These are phyloP conservation scores for Lithospermum erythrorhizon DNA, from an alignment of 257 asterid genomes.

Conservation along the genomic window DNA sequence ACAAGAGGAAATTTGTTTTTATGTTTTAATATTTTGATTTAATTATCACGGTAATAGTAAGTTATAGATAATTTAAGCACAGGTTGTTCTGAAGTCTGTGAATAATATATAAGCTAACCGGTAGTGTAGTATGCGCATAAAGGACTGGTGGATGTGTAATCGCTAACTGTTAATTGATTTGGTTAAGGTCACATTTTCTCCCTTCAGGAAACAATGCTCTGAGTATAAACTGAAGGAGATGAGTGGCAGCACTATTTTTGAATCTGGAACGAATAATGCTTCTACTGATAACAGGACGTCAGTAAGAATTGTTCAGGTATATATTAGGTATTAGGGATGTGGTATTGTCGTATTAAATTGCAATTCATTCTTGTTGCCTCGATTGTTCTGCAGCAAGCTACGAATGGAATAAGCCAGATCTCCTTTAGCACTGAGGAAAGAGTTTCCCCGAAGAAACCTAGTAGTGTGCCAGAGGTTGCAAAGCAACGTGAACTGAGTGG, in stretches of 20 bases:
- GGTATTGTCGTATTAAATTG: not conserved
- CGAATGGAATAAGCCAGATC: constrained; percentile 86
- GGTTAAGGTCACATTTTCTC: no score
- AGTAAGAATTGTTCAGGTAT: constrained; percentile 1
- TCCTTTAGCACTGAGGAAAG: constrained; percentile 76
- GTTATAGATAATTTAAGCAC: no score
- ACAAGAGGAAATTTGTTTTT: constrained; percentile 40
- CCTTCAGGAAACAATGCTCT: constrained; percentile 1
- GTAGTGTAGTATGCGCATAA: no score
- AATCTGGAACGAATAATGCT: not conserved
- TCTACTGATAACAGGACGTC: not conserved
- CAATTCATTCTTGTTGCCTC: not conserved
- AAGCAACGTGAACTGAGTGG: constrained; percentile 91
- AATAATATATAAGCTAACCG: no score
- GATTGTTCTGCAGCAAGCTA: constrained; percentile 49
- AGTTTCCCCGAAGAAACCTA: constrained; percentile 75
- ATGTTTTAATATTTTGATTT: no score
- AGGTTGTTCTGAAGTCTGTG: no score
- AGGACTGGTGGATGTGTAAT: not conserved
- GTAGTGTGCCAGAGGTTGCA: constrained; percentile 67
- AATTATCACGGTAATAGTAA: no score
- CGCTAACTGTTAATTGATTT: not conserved
- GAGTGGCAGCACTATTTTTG: not conserved
- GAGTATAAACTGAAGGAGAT: not conserved
- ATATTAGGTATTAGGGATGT: not conserved